phyloP scores from a whole-genome alignment of 805 yeast species.

The Cyberlindnera petersonii region DNA sequence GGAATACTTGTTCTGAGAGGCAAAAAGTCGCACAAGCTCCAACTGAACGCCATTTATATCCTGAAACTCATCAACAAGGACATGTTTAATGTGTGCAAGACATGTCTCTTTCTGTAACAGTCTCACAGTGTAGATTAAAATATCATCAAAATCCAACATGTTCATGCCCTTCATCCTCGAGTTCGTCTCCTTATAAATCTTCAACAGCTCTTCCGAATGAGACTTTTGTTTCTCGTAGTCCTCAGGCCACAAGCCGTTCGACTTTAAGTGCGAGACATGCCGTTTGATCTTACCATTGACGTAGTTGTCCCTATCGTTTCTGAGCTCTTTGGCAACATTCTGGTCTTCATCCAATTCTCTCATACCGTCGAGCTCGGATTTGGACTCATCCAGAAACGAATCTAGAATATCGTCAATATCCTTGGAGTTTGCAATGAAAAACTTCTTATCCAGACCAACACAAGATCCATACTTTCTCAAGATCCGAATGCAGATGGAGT shows the following conservation, averaged over 20 bases:
- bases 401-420: conserved; percentile 50
- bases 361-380: conserved; percentile 2
- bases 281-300: conserved; percentile 8
- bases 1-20: conserved; percentile 35
- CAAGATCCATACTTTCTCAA: conserved; percentile 50
- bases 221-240: conserved; percentile 31
- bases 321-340: conserved; percentile 7
- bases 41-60: conserved; percentile 83
- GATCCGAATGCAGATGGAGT: conserved; percentile 67
- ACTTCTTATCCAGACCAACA: conserved; percentile 40
- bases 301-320: conserved; percentile 10
- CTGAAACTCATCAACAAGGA: conserved; percentile 91
- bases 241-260: conserved; percentile 45
- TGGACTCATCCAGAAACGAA: conserved; percentile 28
- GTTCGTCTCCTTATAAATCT: conserved; percentile 53
- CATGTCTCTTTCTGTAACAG: conserved; percentile 36
- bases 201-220: conserved; percentile 32
- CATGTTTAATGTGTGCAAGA: conserved; percentile 48
- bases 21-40: conserved; percentile 54
- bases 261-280: conserved; percentile 51
- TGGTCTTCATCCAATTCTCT: conserved; percentile 6
- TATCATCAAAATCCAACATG: conserved; percentile 79
- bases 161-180: conserved; percentile 37
- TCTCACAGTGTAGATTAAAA: conserved; percentile 52
- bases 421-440: conserved; percentile 60